Conservation (phyloP, 1,284 basidiomycete genomes). For the Pyrrhoderma noxium region DNA sequence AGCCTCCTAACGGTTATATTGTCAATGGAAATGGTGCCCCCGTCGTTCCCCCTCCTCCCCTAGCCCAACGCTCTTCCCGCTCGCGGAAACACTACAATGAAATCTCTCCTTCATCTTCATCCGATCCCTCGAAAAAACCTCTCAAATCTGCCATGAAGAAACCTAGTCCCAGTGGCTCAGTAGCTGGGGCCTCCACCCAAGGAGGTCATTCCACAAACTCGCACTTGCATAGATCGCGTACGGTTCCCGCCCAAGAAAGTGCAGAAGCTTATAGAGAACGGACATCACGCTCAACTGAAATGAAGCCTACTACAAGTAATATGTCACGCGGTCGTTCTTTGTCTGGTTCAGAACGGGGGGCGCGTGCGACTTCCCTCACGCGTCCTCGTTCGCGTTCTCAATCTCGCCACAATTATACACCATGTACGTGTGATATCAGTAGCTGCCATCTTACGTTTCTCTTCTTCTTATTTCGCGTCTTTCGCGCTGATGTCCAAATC, state of each 20-base stretch:
- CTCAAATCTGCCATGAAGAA: conserved; percentile 59
- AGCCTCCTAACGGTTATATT: conserved; percentile 3
- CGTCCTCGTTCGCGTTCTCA: conserved; percentile 28
- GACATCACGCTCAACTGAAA: conserved; percentile 4
- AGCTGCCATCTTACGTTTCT: background rate
- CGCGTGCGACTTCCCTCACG: conserved; percentile 23
- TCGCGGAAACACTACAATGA: conserved; percentile 15
- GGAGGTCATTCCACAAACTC: background rate
- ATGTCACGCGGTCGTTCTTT: conserved; percentile 28
- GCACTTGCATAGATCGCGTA: conserved; percentile 11
- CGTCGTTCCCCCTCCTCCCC: conserved; percentile 6
- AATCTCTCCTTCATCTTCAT: conserved; percentile 6
- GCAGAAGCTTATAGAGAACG: conserved; percentile 2
- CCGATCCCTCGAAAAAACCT: conserved; percentile 24
- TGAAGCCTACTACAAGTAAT: conserved; percentile 5
- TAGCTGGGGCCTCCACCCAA: background rate
- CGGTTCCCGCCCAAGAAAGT: conserved; percentile 5
- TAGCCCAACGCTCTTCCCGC: background rate
- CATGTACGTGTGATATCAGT: conserved; percentile 23
- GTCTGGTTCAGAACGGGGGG: conserved; percentile 27
- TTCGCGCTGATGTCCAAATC: background rate
- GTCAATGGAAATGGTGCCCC: background rate
- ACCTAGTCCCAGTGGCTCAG: conserved; percentile 12
- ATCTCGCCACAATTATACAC: conserved; percentile 28
- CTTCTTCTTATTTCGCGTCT: background rate